Conservation (phyloP, 2,329 filamentous ascomycete species). For the Hypocreales sp. region DNA sequence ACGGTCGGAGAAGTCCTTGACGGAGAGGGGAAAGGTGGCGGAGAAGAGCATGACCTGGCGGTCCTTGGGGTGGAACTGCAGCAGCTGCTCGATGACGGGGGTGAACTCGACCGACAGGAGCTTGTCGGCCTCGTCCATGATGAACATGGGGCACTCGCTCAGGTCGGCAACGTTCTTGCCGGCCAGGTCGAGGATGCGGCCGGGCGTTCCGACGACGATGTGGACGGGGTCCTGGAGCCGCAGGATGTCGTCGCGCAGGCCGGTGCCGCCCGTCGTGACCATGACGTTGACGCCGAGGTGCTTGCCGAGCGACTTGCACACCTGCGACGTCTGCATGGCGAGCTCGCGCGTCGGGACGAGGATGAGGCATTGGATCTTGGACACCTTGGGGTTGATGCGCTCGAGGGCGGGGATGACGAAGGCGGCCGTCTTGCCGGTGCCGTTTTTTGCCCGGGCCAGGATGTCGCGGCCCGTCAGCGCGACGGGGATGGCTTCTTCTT, state of each 20-base stretch:
- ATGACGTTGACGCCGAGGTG: slow-evolving; percentile 96
- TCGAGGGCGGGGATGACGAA: slow-evolving; percentile 94
- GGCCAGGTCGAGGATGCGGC: slow-evolving; percentile 87
- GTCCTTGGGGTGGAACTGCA: slow-evolving; percentile 92
- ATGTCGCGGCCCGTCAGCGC: slow-evolving; percentile 91
- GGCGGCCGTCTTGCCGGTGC: slow-evolving; percentile 94
- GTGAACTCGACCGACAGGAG: slow-evolving; percentile 94
- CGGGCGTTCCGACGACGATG: slow-evolving; percentile 93
- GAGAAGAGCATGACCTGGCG: slow-evolving; percentile 99
- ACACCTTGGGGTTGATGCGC: slow-evolving; percentile 90
- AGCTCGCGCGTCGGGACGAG: slow-evolving; percentile 93
- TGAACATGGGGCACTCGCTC: slow-evolving; percentile 90
- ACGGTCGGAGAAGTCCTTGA: slow-evolving; percentile 96
- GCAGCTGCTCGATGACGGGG: slow-evolving; percentile 87
- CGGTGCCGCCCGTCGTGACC: slow-evolving; percentile 96
- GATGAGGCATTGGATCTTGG: slow-evolving; percentile 92
- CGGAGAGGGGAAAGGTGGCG: slow-evolving; percentile 90
- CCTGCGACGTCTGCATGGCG: slow-evolving; percentile 95
- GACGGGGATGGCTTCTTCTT: slow-evolving; percentile 97
- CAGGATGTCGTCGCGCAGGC: slow-evolving; percentile 90
- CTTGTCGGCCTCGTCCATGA: slow-evolving; percentile 99
- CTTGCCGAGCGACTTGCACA: slow-evolving; percentile 96
- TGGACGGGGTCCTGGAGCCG: slow-evolving; percentile 89
- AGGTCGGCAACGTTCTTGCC: slow-evolving; percentile 94
- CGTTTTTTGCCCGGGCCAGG: slow-evolving; percentile 92